Evolutionary conservation across 139 green algal genomes (phyloP).

Genomic region (Monoraphidium neglectum): DNA sequence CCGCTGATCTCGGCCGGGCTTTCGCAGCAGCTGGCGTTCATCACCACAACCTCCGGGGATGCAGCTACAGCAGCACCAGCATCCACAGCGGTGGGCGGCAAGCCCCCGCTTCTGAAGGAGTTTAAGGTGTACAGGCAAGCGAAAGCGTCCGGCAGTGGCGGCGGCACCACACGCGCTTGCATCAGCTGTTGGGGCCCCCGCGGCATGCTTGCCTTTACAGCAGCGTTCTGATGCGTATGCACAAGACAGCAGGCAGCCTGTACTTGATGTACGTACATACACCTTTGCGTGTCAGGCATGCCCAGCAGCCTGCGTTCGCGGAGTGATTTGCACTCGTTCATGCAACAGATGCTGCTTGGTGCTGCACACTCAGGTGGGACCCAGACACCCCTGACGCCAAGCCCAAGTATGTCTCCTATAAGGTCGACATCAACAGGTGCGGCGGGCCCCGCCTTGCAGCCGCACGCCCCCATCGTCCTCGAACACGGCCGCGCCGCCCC

Average conservation of each 20-base stretch:
- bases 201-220: too few species aligned
- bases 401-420: slow-evolving; percentile 91
- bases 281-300: too few species aligned
- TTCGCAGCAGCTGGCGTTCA: neutral
- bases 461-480: neutral
- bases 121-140: slow-evolving; percentile 90
- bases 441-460: too few species aligned
- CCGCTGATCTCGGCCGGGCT: slow-evolving; percentile 1
- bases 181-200: too few species aligned
- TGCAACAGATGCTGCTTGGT: slow-evolving; percentile 19
- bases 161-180: too few species aligned
- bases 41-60: slow-evolving; percentile 21
- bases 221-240: too few species aligned
- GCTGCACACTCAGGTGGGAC: slow-evolving; percentile 89
- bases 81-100: slow-evolving; percentile 9
- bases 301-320: too few species aligned
- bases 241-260: too few species aligned
- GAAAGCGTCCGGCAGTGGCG: neutral
- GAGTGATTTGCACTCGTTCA: slow-evolving; percentile 7
- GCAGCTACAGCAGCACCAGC: neutral
- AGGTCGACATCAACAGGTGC: slow-evolving; percentile 92
- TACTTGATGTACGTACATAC: too few species aligned
- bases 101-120: slow-evolving; percentile 75
- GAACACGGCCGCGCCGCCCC: too few species aligned
- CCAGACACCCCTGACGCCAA: slow-evolving; percentile 84